Evolutionary conservation across 495 filamentous ascomycete species (phyloP), one percentile per base, ranked within the genome.

Genomic region (Amphirosellinia nigrospora): DNA sequence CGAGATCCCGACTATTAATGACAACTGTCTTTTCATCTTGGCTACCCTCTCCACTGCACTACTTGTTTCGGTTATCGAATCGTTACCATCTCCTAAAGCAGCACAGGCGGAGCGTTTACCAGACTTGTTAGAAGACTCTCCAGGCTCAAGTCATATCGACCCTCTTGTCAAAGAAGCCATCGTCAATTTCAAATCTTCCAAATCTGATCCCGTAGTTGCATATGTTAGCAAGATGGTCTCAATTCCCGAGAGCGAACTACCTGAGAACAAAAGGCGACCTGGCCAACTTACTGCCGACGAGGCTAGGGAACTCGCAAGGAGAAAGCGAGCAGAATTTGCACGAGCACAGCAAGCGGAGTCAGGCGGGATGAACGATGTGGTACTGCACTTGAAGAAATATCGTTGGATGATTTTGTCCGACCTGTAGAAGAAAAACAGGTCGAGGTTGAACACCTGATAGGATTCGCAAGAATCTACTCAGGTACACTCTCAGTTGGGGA

Each of bases 221-320:
- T 99, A 96, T 72, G 93, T 99, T 50, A 98, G 94, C 80, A 99
- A 99, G 80, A 97, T 99, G 94, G 92, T 97, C 26, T 94, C 96
- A 1, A 88, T 98, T 21, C 94, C 93, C 2, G 93, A 94, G 74
- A 97, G 93, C 74, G 94, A 98, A 70, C 85, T 99, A 21, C 89
- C 90, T 2, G 85, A 93, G 62, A 93, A 94, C 70, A 95, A 90
- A 75, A 88, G 92, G 34, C 88, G 90, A 71, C 82, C 84, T 36
- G 91, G 91, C 0, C 85, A 88, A 36, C 86, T 99, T 73, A 95
- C 88, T 63, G 90, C 92, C 0, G 96, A 96, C 50, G 96, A 98
- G 79, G 97, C 96, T 13, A 83, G 92, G 68, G 94, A 98, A 70
- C 75, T 96, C 50, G 95, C 89, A 0, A 88, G 93, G n/a, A 91